Conservation (phyloP, 179 eudicot genomes). For the Spergularia azorica region DNA sequence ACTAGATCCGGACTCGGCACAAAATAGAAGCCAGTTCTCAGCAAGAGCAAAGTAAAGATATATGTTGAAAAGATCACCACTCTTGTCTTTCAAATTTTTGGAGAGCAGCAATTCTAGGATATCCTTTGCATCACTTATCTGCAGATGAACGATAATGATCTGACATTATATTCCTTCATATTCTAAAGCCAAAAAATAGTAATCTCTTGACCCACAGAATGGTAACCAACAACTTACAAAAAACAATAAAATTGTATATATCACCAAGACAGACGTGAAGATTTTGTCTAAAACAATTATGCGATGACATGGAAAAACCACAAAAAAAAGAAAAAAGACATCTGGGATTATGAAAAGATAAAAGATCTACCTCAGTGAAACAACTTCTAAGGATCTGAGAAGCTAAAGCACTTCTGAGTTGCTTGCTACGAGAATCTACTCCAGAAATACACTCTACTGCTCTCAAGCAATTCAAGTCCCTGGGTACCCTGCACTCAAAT, state of each 20-base stretch:
- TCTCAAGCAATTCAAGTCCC: constrained; percentile 68
- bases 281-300: neutral
- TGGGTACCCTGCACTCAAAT: constrained; percentile 53
- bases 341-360: neutral
- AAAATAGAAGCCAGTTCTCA: constrained; percentile 68
- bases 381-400: constrained; percentile 53
- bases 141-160: constrained; percentile 20
- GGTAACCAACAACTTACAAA: neutral
- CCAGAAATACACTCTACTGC: constrained; percentile 61
- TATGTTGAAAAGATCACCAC: constrained; percentile 60
- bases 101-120: constrained; percentile 49
- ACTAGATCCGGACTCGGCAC: constrained; percentile 33
- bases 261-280: neutral
- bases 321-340: neutral
- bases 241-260: neutral
- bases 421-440: constrained; percentile 66
- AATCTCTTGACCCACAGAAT: neutral
- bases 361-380: constrained; percentile 59
- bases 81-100: constrained; percentile 61
- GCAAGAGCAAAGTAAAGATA: constrained; percentile 65
- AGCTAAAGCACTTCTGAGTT: constrained; percentile 64
- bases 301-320: neutral
- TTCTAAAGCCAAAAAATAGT: neutral
- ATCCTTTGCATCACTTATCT: constrained; percentile 56
- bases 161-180: neutral